Evolutionary conservation across 352 stramenopile species (phyloP), one percentile per base, ranked within the genome.

Genomic region (Phytophthora kernoviae): DNA sequence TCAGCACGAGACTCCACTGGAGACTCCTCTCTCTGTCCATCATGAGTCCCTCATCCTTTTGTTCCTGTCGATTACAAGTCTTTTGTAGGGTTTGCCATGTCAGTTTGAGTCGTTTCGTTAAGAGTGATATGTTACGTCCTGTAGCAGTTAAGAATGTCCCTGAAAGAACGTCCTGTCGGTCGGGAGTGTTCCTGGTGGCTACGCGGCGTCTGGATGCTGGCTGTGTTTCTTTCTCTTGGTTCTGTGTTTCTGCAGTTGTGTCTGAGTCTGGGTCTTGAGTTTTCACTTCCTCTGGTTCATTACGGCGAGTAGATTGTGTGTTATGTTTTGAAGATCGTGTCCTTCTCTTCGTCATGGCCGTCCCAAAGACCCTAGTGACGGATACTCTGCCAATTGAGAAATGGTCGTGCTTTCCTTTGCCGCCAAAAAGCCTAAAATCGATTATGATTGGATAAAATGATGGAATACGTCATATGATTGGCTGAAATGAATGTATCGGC

Each of bases 51-150:
- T 75, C 68, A 17, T 68, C 68, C 8, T 73, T 62, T 48, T 88
- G 67, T 37, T 88, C 75, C 27, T 88, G 66, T 14, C 53, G 64
- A 40, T 73, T 88, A 1, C 65, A 36, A 0, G 58, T 61, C 9
- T 70, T 37, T 46, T 88, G 81, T 11, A 94, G 54, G 27, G 58
- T 53, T 14, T 65, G 45, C 73, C 68, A 91, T 41, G 66, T 79
- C 33, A 83, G 55, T 55, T 90, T 79, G 15, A 94, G 64, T 12
- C 77, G 54, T 15, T 79, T 74, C 18, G 64, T 69, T 15, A 94
- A 56, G 39, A 75, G 63, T 0, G 77, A 73, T 1, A 15, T 14
- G 18, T 54, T 77, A 11, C 58, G 42, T 14, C 64, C 54, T 22
- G 58, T 40, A 15, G 33, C 14, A 0, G 58, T 40, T 34, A 77